Percentiles rank a stretch among this genome's conserved stretches.
phyloP scores from a whole-genome alignment of 2,329 filamentous ascomycete genomes.

The Pseudogymnoascus sp. region DNA sequence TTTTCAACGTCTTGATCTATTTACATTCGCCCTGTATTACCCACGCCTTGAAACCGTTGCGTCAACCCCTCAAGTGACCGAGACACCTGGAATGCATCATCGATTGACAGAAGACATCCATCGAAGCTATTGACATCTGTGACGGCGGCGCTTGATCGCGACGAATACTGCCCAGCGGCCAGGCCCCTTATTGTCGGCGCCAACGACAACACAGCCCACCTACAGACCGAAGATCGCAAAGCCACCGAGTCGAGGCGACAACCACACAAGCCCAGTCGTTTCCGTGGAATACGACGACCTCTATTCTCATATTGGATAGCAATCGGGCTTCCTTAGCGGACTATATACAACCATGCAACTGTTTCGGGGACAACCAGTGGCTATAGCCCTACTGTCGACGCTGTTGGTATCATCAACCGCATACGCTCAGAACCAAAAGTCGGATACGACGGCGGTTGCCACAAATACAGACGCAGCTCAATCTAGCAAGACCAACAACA shows the following conservation, averaged over 20 bases:
- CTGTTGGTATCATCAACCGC: background rate
- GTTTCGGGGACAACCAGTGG: background rate
- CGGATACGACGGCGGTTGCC: background rate
- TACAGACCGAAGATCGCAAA: background rate
- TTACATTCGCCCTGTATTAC: slow-evolving; percentile 3
- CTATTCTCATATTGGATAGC: background rate
- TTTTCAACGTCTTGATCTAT: background rate
- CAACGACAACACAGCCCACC: background rate
- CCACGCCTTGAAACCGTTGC: slow-evolving; percentile 6
- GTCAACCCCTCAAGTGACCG: slow-evolving; percentile 1
- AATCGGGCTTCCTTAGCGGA: background rate
- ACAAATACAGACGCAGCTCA: slow-evolving; percentile 17
- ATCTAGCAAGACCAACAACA: slow-evolving; percentile 12
- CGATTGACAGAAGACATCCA: background rate
- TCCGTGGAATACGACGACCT: background rate
- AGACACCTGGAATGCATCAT: slow-evolving; percentile 3
- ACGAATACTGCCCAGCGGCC: background rate
- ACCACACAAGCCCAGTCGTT: background rate
- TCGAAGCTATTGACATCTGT: background rate
- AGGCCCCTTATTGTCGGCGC: background rate
- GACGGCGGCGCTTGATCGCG: background rate
- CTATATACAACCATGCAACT: background rate
- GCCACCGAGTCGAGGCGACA: background rate
- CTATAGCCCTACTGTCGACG: background rate
- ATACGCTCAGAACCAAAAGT: background rate